These are phyloP conservation scores for Corymbia citriodora DNA, from an alignment of 441 rosid genomes.

Conservation along the genomic window DNA sequence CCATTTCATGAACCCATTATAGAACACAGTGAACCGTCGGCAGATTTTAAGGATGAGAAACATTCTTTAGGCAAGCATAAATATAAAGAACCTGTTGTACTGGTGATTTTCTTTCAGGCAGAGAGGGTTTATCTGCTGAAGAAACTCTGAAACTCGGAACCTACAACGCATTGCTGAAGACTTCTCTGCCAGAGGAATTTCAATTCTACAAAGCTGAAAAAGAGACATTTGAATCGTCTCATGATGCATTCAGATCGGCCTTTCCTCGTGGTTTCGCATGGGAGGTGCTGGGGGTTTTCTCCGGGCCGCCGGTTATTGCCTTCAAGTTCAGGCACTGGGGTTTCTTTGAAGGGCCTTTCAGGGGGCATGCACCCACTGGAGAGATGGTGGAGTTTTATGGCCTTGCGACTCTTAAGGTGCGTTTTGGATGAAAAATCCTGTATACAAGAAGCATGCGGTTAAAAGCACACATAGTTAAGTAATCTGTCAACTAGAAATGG, in stretches of 20 bases:
- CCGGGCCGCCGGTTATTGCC: slow-evolving; percentile 5
- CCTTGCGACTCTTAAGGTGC: slow-evolving; percentile 12
- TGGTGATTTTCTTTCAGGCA: background rate
- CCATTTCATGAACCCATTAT: background rate
- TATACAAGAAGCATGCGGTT: background rate
- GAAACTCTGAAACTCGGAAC: slow-evolving; percentile 1
- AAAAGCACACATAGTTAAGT: background rate
- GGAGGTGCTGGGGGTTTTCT: slow-evolving; percentile 13
- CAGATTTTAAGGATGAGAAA: background rate
- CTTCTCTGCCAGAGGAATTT: slow-evolving; percentile 9
- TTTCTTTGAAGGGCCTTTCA: slow-evolving; percentile 11
- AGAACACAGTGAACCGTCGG: background rate
- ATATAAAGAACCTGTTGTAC: background rate
- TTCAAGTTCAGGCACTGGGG: slow-evolving; percentile 24
- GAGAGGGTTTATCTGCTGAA: background rate
- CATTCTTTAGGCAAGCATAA: background rate
- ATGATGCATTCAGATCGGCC: slow-evolving; percentile 6
- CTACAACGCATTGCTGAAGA: slow-evolving; percentile 9
- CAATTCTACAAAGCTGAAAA: slow-evolving; percentile 1
- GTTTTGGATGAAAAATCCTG: background rate
- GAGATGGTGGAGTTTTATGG: slow-evolving; percentile 11
- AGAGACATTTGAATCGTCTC: slow-evolving; percentile 16
- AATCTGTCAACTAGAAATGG: background rate
- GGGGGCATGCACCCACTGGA: slow-evolving; percentile 6
- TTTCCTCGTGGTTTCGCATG: slow-evolving; percentile 13